Evolutionary conservation across 352 stramenopile species (phyloP).

Genomic region (Globisporangium carolinianum): DNA sequence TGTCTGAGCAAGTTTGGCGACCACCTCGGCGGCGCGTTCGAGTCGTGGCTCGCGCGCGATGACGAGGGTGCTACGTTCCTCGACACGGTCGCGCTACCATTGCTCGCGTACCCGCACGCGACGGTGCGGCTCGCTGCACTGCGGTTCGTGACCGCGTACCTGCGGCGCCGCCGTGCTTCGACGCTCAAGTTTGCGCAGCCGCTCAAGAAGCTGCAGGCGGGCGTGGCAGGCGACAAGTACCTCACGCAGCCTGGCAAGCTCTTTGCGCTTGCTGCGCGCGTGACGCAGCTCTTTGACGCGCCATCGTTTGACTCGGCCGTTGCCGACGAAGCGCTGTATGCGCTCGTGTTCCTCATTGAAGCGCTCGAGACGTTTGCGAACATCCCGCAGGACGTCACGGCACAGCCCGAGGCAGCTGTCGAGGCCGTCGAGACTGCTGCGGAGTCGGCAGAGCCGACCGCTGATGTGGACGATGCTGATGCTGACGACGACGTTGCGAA

Average conservation of each 20-base stretch:
- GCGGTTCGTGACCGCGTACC: conserved; percentile 56
- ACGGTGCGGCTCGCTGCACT: conserved; percentile 62
- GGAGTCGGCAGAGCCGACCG: neutral
- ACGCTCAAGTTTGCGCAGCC: conserved; percentile 34
- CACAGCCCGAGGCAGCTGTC: conserved; percentile 10
- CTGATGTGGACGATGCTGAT: conserved; percentile 12
- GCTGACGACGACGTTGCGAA: conserved; percentile 9
- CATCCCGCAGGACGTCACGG: conserved; percentile 60
- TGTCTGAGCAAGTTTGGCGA: conserved; percentile 61
- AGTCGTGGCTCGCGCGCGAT: conserved; percentile 47
- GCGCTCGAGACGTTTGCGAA: conserved; percentile 41
- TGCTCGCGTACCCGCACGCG: conserved; percentile 72
- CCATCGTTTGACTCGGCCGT: conserved; percentile 41
- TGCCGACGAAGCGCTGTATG: conserved; percentile 44
- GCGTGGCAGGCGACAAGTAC: conserved; percentile 34
- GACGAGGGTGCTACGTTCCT: conserved; percentile 22
- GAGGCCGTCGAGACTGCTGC: conserved; percentile 8
- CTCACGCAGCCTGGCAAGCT: conserved; percentile 48
- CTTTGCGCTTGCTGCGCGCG: conserved; percentile 46
- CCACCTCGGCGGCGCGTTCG: conserved; percentile 47
- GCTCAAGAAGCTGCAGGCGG: conserved; percentile 26
- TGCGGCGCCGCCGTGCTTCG: conserved; percentile 34
- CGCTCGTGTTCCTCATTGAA: conserved; percentile 54
- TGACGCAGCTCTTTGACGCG: conserved; percentile 69
- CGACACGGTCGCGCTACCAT: conserved; percentile 36